Evolutionary conservation across 441 rosid genomes (phyloP), one percentile per base, ranked within the genome.

Genomic region (Syzygium malaccense): DNA sequence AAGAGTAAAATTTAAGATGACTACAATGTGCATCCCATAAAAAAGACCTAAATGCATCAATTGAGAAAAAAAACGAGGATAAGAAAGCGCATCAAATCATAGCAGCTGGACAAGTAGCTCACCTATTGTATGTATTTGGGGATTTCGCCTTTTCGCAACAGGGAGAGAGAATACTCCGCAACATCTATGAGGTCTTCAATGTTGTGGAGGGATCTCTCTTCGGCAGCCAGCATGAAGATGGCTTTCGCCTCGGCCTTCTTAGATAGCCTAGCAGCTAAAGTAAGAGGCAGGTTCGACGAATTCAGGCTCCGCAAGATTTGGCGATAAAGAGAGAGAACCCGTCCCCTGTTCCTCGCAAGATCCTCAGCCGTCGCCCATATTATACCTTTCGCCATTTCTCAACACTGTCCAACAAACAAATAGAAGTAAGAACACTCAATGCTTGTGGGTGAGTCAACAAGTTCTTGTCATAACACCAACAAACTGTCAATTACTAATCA

Each of bases 341-440:
- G 89, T 30, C 94, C 95, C 86, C 95, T 93, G 86, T 97, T 95
- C 85, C 93, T 93, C 19, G 93, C 94, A 87, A 95, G 91, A 54
- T 96, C 95, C 86, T 95, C 94, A 26, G 95, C 93, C 6, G 97
- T 93, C 56, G 95, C 95, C 98, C 96, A 96, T 90, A 96, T 89
- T 79, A 96, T 86, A 86, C 96, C 95, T 80, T 89, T 94, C 10
- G 88, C 92, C 94, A 93, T 93, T 13, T 68, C 13, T 75, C 54
- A 62, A 55, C 37, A 75, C 88, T 55, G 85, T 41, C n/a, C 66
- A 51, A 87, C 56, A 68, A 23, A 51, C 80, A 64, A 86, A 86
- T 53, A 45, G 26, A 71, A 68, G 12, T 45, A 41, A 23, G n/a
- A 75, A 41, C 13, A 41, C n/a, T 75, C 53, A 4, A 41, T 23